Evolutionary conservation across 176 grass and related monocot genomes (phyloP), one percentile per base, ranked within the genome.

Genomic region (Musa troglodytarum): DNA sequence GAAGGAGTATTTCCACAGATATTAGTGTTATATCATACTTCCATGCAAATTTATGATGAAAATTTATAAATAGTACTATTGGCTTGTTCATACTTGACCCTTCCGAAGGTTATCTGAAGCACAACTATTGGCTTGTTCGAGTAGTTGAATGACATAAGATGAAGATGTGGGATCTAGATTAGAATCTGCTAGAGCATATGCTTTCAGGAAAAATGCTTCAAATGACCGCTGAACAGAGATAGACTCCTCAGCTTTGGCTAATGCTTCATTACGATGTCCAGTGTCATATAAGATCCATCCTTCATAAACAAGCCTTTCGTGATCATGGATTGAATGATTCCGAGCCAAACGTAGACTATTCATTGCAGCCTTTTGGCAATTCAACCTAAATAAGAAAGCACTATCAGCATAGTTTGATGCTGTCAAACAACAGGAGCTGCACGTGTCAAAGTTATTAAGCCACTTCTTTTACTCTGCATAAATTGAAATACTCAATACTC

Each of bases 221-320:
- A 98, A 98, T 82, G 95, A 93, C 62, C 90, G 89, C 71, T 93
- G 86, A 15, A 93, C 73, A 8, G 53, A 52, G 49, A 98, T 85
- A 12, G 95, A 93, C 54, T 98, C 82, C 82, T 98, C 88, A 21
- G 90, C 78, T 73, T 98, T 98, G 63, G 82, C 87, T 13, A 98
- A 78, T 54, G 95, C 95, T 88, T 98, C 90, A 0, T 98, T 83
- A 21, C 88, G 88, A 52, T 93, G 90, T 13, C 95, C 88, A 19
- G 88, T 91, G 68, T 98, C 95, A 10, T 98, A 98, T 49, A 98
- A 51, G 52, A 98, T 93, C 90, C 95, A 98, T 66, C 95, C 95
- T 80, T 98, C 95, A 7, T 98, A 98, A 19, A 98, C 90, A 76
- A 98, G 95, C 71, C 82, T 87, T 77, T 98, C 95, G 25, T 98